Base-by-base conservation (phyloP, 441 rosid genomes). In the Gossypium schwendimanii region DNA sequence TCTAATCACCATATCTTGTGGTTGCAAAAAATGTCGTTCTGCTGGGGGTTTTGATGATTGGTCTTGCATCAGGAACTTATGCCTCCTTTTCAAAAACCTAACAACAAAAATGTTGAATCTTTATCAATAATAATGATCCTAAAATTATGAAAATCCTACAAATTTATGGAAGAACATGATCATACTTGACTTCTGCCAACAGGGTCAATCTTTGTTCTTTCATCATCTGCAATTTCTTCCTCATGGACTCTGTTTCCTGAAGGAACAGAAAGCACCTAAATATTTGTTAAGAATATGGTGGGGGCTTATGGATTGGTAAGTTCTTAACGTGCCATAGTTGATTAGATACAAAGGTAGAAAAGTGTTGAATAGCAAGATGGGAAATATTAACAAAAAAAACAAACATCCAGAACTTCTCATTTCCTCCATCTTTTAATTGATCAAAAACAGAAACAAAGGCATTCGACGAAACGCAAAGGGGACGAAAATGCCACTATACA, bases 181-280 rank as follows among this genome's bases (percentile, higher is more conserved):
- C 49, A 45, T 89, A 94, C 98, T 87, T 78, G 71, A 94, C 92
- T 92, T 94, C 97, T 52, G 89, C 89, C 49, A 69, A n/a, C 8
- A 92, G 83, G 21, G 73, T 83, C 79, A 70, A 28, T 75, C 79
- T 81, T 41, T 75, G 85, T 76, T 84, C 85, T 77, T 81, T 90
- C 83, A 89, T 74, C 84, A 79, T 82, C 80, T 84, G 86, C 83
- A 90, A 53, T 63, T 81, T 83, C 81, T 72, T 84, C 76, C 61
- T 81, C 76, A 63, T 83, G 21, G 74, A 75, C 77, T 85, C 91
- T 28, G 86, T 83, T 79, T 92, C 97, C 98, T 94, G 87, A 31
- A 2, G 15, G 9, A n/a, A 44, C 9, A 49, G 6, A 66, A 24
- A n/a, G 31, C 33, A 45, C 6, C 52, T 47, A 47, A 47, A 47